Evolutionary conservation across 1,284 basidiomycete genomes (phyloP), one percentile per base, ranked within the genome.

Genomic region (Rhodotorula sp.): DNA sequence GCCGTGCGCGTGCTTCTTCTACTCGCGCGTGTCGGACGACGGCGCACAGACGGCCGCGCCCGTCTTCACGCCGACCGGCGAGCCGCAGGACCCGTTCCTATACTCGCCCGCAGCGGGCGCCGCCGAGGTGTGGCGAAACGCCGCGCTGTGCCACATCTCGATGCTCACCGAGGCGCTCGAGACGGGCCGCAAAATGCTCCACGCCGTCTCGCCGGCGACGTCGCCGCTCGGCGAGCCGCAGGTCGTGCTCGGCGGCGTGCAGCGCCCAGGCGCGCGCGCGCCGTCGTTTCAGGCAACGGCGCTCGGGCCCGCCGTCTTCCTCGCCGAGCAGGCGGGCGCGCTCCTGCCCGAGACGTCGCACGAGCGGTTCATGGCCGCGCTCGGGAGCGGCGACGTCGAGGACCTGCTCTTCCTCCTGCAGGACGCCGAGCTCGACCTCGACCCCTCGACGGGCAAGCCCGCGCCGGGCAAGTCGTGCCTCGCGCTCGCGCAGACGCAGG

Each of bases 1-100:
- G 52, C 74, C 76, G 34, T 76, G 74, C 67, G 74, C 76, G 7
- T 75, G 74, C 67, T 77, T 76, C 70, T 64, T 77, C 68, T 77
- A 77, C 68, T 59, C 76, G 2, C 69, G 76, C 53, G 69, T 68
- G 12, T 57, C 65, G n/a, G 74, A 76, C 54, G 25, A 49, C 41
- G 71, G 64, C 12, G 63, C 74, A 2, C 68, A 67, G 45, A 45
- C 58, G 27, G 65, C 66, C n/a, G 49, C 66, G 1, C 23, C 66
- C 1, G 12, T 34, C 0, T 41, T 23, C 3, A 12, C 48, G 2
- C 52, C 23, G 14, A 45, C 34, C 42, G 27, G 13, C 13, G 25
- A 41, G 17, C 54, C 49, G 3, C 17, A 34, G 27, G 71, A 70
- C 61, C 61, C 65, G 12, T 70, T 68, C 53, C 48, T 70, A 19